A percentile compares a stretch with the other conserved stretches of the same genome.
These are phyloP conservation scores for Metschnikowia amazonensis DNA, from an alignment of 805 yeast species.

Conservation along the genomic window DNA sequence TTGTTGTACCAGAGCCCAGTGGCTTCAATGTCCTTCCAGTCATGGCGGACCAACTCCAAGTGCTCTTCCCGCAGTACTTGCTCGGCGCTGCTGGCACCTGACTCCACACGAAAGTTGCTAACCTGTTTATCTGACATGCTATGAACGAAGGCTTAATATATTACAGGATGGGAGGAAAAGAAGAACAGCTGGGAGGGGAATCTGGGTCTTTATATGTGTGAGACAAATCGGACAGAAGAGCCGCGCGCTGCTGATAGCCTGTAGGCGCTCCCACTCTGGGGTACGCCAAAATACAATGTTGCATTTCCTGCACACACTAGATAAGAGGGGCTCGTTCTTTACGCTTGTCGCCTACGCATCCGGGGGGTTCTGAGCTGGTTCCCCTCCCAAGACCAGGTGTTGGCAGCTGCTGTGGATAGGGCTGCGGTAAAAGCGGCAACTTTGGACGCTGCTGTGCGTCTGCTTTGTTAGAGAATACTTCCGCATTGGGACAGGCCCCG, in stretches of 20 bases:
- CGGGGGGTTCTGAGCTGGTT: not conserved
- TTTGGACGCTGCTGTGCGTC: not conserved
- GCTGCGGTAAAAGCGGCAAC: not conserved
- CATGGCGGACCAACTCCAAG: conserved; percentile 9
- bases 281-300: conserved; percentile 7
- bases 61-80: conserved; percentile 5
- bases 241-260: conserved; percentile 3
- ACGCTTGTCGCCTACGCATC: not conserved
- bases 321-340: not conserved
- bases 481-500: not conserved
- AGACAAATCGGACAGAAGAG: not conserved
- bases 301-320: conserved; percentile 5
- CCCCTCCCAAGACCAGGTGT: too few species aligned
- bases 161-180: not conserved
- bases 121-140: conserved; percentile 10
- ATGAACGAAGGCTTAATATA: not conserved
- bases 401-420: not conserved
- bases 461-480: not conserved
- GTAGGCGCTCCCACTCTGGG: conserved; percentile 1
- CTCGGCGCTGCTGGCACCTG: conserved; percentile 5
- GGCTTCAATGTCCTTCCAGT: conserved; percentile 29
- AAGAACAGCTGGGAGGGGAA: not conserved
- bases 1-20: conserved; percentile 42
- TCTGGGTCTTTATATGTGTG: not conserved
- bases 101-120: conserved; percentile 7